A percentile compares a stretch with the other conserved stretches of the same genome.
phyloP scores from a whole-genome alignment of 2,329 filamentous ascomycete species.

The Calonectria pseudoreteaudii region DNA sequence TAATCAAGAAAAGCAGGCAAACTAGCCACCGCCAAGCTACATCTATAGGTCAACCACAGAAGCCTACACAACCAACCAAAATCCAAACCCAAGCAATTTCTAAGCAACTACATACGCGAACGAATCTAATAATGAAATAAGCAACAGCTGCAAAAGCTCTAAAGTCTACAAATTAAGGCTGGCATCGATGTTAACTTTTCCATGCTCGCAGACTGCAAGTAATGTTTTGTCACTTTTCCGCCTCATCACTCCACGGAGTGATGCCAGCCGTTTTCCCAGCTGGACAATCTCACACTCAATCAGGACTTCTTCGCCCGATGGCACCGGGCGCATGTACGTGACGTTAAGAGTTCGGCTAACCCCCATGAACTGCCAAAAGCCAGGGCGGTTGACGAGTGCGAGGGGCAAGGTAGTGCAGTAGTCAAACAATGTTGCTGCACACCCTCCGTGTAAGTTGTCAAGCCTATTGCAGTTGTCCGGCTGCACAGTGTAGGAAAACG shows the following conservation, averaged over 20 bases:
- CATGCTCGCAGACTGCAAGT: conserved; percentile 71
- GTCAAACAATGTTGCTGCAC: conserved; percentile 76
- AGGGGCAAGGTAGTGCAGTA: conserved; percentile 71
- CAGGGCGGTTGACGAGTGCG: conserved; percentile 65
- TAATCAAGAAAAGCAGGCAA: background rate
- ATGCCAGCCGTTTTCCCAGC: conserved; percentile 65
- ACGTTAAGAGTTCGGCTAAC: conserved; percentile 75
- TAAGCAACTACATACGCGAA: background rate
- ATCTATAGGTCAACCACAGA: background rate
- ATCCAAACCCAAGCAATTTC: background rate
- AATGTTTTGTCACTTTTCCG: conserved; percentile 64
- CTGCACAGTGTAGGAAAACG: conserved; percentile 63
- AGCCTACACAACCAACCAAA: background rate
- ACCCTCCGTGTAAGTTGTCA: conserved; percentile 71
- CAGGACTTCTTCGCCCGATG: conserved; percentile 61
- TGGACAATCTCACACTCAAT: conserved; percentile 70
- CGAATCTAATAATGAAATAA: background rate
- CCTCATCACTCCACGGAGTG: conserved; percentile 66
- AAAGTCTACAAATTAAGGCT: conserved; percentile 44
- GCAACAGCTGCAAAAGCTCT: background rate
- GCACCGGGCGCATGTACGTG: conserved; percentile 74
- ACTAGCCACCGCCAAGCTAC: background rate
- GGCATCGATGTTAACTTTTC: conserved; percentile 72
- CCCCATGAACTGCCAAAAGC: conserved; percentile 71
- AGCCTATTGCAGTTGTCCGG: conserved; percentile 64